Percentiles rank a stretch among this genome's conserved stretches.
These are phyloP conservation scores for Coniochaeta pulveracea DNA, from an alignment of 2,329 filamentous ascomycete genomes.

Conservation along the genomic window DNA sequence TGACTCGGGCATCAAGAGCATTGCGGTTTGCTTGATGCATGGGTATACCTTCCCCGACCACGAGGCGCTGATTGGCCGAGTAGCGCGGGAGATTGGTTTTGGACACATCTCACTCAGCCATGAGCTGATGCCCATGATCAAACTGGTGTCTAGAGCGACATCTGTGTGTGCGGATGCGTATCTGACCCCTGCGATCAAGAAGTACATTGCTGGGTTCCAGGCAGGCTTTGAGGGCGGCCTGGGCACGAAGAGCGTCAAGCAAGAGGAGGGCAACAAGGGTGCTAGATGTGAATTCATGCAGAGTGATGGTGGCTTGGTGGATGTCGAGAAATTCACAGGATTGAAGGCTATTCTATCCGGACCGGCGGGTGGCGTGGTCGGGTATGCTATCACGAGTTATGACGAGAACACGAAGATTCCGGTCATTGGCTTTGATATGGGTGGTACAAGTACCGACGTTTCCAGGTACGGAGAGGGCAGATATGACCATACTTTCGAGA, in stretches of 20 bases:
- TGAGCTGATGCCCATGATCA: constrained; percentile 84
- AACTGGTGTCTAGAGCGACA: constrained; percentile 63
- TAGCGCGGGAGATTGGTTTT: constrained; percentile 75
- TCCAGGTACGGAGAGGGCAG: constrained; percentile 75
- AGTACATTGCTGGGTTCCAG: constrained; percentile 65
- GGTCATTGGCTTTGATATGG: constrained; percentile 95
- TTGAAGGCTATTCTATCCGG: constrained; percentile 79
- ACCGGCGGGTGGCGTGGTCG: constrained; percentile 86
- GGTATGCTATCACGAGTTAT: constrained; percentile 85
- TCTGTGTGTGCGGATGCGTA: constrained; percentile 74
- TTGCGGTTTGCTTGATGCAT: constrained; percentile 87
- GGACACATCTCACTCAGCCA: constrained; percentile 71
- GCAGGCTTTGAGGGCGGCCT: constrained; percentile 72
- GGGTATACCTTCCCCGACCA: constrained; percentile 85
- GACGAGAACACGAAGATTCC: constrained; percentile 72
- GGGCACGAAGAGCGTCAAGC: constrained; percentile 62
- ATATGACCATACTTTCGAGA: constrained; percentile 91
- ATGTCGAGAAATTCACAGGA: constrained; percentile 74
- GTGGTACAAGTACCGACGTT: constrained; percentile 85
- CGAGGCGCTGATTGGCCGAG: constrained; percentile 62
- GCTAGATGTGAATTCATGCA: constrained; percentile 94
- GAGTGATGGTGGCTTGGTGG: constrained; percentile 63
- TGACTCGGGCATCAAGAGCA: constrained; percentile 61
- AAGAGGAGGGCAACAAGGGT: constrained; percentile 51
- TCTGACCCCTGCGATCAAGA: constrained; percentile 66